These are phyloP conservation scores for Adiantum capillusveneris DNA, from an alignment of 75 land plant species.

Conservation along the genomic window DNA sequence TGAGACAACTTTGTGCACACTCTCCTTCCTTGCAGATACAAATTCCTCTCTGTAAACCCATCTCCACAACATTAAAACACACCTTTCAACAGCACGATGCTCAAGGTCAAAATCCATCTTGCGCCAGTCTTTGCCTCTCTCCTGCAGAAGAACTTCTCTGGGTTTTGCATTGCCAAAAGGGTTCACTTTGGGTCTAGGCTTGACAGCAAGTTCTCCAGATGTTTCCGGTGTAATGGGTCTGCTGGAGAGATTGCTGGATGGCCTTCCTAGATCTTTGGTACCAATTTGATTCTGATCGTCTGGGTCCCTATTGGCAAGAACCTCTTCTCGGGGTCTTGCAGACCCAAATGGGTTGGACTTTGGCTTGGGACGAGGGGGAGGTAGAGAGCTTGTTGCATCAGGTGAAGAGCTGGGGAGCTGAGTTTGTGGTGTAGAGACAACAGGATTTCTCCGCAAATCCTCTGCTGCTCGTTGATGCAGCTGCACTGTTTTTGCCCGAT, in stretches of 20 bases:
- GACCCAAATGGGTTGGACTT: constrained; percentile 59
- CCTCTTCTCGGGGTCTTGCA: constrained; percentile 62
- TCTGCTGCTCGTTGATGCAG: constrained; percentile 7
- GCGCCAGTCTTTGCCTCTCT: constrained; percentile 75
- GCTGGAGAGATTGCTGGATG: constrained; percentile 56
- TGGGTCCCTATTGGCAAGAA: constrained; percentile 54
- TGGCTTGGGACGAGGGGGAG: constrained; percentile 3
- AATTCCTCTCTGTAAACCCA: too few species aligned
- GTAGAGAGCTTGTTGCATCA: too few species aligned
- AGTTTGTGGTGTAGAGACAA: neutral
- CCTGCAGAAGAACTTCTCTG: constrained; percentile 61
- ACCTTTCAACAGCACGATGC: constrained; percentile 56
- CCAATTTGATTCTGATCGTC: constrained; percentile 52
- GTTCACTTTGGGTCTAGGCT: constrained; percentile 50
- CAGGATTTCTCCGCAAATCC: neutral
- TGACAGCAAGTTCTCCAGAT: constrained; percentile 3
- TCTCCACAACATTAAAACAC: too few species aligned
- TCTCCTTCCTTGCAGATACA: too few species aligned
- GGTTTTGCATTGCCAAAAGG: constrained; percentile 92
- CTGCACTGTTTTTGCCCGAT: constrained; percentile 7
- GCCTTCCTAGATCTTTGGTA: constrained; percentile 17
- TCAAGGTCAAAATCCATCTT: constrained; percentile 82
- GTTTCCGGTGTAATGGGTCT: constrained; percentile 31
- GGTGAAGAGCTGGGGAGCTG: neutral
- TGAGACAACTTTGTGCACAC: too few species aligned